Evolutionary conservation across 2,329 filamentous ascomycete genomes (phyloP), one percentile per base, ranked within the genome.

Genomic region (Xenosphaeropsis pyriputrescens): DNA sequence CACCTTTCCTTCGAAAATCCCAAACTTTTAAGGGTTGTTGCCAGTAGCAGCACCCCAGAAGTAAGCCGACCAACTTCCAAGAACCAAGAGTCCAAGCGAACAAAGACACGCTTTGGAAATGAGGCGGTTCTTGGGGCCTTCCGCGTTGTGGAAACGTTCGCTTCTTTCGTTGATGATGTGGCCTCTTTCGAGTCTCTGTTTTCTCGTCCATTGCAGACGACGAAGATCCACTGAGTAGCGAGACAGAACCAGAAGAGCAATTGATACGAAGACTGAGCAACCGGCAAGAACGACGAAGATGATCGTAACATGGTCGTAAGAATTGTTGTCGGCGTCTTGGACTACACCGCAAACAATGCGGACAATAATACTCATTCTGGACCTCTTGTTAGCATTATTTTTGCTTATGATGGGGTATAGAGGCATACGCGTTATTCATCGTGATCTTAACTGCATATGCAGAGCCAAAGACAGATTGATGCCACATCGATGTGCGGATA

Each of bases 401-500:
- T 31, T 13, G 9, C 13, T 12, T 12, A 29, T 18, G n/a, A 35
- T 3, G 15, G 35, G 16, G 11, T 7, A 31, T 13, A 19, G 18
- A 29, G 19, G 41, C 58, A 38, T 47, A 63, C 61, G 60, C 57
- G 39, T 78, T 78, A 48, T 77, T 76, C 48, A 75, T 69, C 16
- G 68, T 68, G 29, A 77, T 65, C 41, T 78, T 78, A 39, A 75
- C 52, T 1, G 70, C 63, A 41, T 76, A 77, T 0, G 67, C 74
- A 0, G 70, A 67, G 0, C 72, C 73, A 41, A 77, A 78, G 0
- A 73, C 67, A 2, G 67, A 67, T 39, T 72, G 67, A 18, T 74
- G 61, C 67, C 70, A 75, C 52, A 78, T 65, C 1, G 64, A 63
- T 0, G 72, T 75, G 13, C 74, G 68, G 18, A 76, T 72, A 16